Base-by-base conservation (phyloP, 2,329 filamentous ascomycete species). In the Aspergillus japonicus region DNA sequence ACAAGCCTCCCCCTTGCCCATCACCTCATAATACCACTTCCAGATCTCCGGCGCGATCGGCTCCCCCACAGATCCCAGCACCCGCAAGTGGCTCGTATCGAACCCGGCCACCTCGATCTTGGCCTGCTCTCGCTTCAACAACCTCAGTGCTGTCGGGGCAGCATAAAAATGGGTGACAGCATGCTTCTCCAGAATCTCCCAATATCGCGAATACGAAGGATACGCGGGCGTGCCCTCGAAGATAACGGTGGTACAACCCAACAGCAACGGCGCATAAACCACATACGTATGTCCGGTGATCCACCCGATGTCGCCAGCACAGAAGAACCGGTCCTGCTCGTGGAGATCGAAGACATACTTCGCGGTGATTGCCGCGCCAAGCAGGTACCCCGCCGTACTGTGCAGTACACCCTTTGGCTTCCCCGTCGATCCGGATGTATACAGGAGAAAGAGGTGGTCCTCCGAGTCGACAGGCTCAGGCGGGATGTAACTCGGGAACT, bases 321-420 rank as follows among this genome's bases (percentile, higher is more conserved):
- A 96, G 83, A 97, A 97, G 84, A 93, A 96, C 62, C 85, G 85
- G 76, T 97, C 93, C 50, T 88, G 86, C 63, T 92, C 87, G 21
- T 47, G 24, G 64, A 98, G 94, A 75, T 97, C 93, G 73, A 97
- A 97, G 62, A 96, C 92, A 76, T 97, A 96, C 79, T 96, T 97
- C 78, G 91, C 92, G 19, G 93, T 96, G 66, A 88, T 83, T 31
- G 93, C 92, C 52, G 91, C 91, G 59, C 94, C 93, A 12, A 96
- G 79, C 16, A 97, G 85, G 75, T 96, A 97, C 54, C 93, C 93
- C 63, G 81, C 94, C 26, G 92, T 96, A 21, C 91, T 94, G 83
- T 97, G 94, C 90, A 97, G 89, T 59, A 98, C 89, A 76, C 94
- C 94, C 85, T 98, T 98, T 66, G 94, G 94, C 84, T 96, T 96